Evolutionary conservation across 2,329 filamentous ascomycete species (phyloP).

Genomic region (Xylariaceae sp.): DNA sequence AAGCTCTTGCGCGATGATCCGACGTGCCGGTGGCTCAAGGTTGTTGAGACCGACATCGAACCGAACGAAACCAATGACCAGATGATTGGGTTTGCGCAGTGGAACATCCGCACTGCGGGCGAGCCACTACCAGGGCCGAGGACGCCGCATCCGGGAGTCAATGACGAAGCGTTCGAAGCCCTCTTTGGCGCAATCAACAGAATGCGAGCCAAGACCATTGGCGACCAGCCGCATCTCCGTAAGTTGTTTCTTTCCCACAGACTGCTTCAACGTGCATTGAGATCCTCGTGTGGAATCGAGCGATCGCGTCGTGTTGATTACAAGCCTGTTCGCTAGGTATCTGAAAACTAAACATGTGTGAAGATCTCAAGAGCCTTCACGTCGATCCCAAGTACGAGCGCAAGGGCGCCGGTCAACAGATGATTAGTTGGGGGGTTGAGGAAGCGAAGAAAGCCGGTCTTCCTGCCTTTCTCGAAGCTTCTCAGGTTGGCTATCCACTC

Average conservation of each 20-base stretch:
- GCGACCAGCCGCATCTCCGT: slow-evolving; percentile 27
- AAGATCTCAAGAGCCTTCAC: slow-evolving; percentile 36
- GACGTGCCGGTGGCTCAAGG: slow-evolving; percentile 28
- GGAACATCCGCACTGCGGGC: slow-evolving; percentile 24
- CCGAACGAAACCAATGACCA: slow-evolving; percentile 16
- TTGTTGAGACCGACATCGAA: slow-evolving; percentile 31
- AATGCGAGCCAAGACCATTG: slow-evolving; percentile 18
- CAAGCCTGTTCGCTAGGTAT: no score
- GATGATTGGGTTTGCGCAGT: slow-evolving; percentile 32
- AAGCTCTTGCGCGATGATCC: slow-evolving; percentile 21
- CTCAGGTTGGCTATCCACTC: slow-evolving; percentile 30
- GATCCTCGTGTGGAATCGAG: no score
- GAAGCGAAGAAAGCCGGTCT: slow-evolving; percentile 32
- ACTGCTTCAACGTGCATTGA: not conserved
- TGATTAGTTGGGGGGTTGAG: slow-evolving; percentile 37
- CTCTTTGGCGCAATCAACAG: slow-evolving; percentile 26
- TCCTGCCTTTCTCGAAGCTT: slow-evolving; percentile 36
- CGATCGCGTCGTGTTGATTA: no score
- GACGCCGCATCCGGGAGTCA: slow-evolving; percentile 24
- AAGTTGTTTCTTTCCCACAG: slow-evolving; percentile 12
- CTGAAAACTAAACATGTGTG: not conserved
- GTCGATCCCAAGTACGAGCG: slow-evolving; percentile 39
- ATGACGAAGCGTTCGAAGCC: slow-evolving; percentile 30
- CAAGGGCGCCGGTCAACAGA: slow-evolving; percentile 36
- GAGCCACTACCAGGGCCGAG: slow-evolving; percentile 13